These are phyloP conservation scores for Metschnikowia sp. DNA, from an alignment of 805 yeast species.

Conservation along the genomic window DNA sequence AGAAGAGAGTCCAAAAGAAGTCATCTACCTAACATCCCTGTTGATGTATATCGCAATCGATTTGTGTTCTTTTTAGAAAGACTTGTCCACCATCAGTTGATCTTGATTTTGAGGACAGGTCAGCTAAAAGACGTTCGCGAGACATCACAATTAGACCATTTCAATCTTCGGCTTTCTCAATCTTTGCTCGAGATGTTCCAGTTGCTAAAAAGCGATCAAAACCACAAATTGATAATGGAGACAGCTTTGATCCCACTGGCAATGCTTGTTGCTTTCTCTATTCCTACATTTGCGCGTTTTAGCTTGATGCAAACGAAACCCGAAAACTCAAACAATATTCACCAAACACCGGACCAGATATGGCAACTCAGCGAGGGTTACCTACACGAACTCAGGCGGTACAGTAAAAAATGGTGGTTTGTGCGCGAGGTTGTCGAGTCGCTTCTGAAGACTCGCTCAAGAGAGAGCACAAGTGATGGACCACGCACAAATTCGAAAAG, in stretches of 20 bases:
- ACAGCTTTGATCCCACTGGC: slow-evolving; percentile 19
- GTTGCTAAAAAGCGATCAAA: slow-evolving; percentile 11
- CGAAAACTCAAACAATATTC: background rate
- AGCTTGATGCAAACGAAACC: slow-evolving; percentile 5
- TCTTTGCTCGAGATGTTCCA: slow-evolving; percentile 9
- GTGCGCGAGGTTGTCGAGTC: slow-evolving; percentile 13
- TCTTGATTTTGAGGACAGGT: slow-evolving; percentile 15
- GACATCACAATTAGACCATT: slow-evolving; percentile 7
- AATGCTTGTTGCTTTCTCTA: slow-evolving; percentile 15
- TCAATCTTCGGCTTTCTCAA: slow-evolving; percentile 11
- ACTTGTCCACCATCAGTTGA: slow-evolving; percentile 12
- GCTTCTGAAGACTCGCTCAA: slow-evolving; percentile 4
- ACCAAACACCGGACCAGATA: slow-evolving; percentile 2
- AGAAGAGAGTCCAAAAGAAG: background rate
- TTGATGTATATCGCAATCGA: slow-evolving; percentile 13
- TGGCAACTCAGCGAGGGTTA: slow-evolving; percentile 4
- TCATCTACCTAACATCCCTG: slow-evolving; percentile 12
- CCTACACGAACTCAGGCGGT: slow-evolving; percentile 9
- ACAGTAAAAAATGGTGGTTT: slow-evolving; percentile 18
- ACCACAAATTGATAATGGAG: slow-evolving; percentile 13
- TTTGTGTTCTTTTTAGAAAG: slow-evolving; percentile 14
- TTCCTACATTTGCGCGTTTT: slow-evolving; percentile 14
- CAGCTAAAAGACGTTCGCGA: slow-evolving; percentile 12
- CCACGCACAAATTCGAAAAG: background rate
- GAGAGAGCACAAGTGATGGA: background rate